These are phyloP conservation scores for Penicillium cinerascens DNA, from an alignment of 495 filamentous ascomycete species.

Conservation along the genomic window DNA sequence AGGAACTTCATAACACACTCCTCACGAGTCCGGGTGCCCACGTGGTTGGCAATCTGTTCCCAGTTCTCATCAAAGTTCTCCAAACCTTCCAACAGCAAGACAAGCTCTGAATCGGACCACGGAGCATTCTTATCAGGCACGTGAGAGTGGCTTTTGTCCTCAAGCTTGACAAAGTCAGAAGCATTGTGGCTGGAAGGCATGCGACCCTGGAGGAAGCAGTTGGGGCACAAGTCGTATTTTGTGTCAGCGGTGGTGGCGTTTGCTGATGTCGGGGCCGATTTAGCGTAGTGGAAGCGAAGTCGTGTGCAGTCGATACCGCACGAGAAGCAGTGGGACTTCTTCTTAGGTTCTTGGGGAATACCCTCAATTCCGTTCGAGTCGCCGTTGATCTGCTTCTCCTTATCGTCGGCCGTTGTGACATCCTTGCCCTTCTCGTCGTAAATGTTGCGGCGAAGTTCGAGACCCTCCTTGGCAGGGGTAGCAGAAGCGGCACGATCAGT, in stretches of 20 bases:
- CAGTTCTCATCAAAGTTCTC: constrained; percentile 94
- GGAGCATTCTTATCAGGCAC: constrained; percentile 75
- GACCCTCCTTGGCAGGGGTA: constrained; percentile 74
- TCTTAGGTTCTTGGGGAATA: constrained; percentile 56
- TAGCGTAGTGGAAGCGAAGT: constrained; percentile 82
- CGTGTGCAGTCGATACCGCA: constrained; percentile 93
- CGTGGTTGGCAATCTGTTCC: constrained; percentile 86
- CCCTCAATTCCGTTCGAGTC: constrained; percentile 62
- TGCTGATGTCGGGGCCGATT: constrained; percentile 53
- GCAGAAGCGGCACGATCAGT: constrained; percentile 76
- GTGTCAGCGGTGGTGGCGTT: constrained; percentile 54
- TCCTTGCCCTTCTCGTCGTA: constrained; percentile 93
- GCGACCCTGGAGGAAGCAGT: constrained; percentile 78
- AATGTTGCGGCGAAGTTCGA: constrained; percentile 89
- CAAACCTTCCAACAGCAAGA: constrained; percentile 81
- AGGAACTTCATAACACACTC: constrained; percentile 96
- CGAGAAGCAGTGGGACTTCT: constrained; percentile 76
- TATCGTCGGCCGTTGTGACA: constrained; percentile 55
- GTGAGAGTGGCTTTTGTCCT: constrained; percentile 73
- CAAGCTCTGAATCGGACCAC: constrained; percentile 86
- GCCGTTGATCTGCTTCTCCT: constrained; percentile 72
- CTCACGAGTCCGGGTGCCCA: constrained; percentile 86
- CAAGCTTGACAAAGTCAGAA: constrained; percentile 78
- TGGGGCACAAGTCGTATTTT: constrained; percentile 85
- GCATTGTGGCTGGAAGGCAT: constrained; percentile 70